Percentiles rank a stretch among this genome's conserved stretches.
These are phyloP conservation scores for Leccinellum luteum DNA, from an alignment of 768 basidiomycete genomes.

Conservation along the genomic window DNA sequence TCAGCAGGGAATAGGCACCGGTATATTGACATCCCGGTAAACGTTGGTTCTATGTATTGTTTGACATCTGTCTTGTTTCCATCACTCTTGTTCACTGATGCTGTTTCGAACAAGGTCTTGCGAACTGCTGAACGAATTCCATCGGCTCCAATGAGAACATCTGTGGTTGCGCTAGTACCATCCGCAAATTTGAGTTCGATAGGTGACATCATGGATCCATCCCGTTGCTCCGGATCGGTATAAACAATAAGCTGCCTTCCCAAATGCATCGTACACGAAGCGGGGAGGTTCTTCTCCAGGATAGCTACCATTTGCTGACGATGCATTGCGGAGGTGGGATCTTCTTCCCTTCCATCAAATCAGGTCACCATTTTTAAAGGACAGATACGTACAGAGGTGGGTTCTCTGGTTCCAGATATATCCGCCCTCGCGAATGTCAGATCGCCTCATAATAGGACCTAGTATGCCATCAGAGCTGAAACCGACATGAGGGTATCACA, in stretches of 20 bases:
- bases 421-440: conserved; percentile 34
- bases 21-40: conserved; percentile 42
- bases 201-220: conserved; percentile 26
- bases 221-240: conserved; percentile 1
- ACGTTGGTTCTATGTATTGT: conserved; percentile 29
- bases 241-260: conserved; percentile 21
- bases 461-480: background rate
- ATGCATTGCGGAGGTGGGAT: conserved; percentile 13
- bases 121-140: conserved; percentile 37
- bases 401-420: conserved; percentile 26
- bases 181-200: conserved; percentile 16
- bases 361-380: background rate
- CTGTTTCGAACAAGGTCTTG: conserved; percentile 20
- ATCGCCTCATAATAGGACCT: conserved; percentile 10
- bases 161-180: conserved; percentile 28
- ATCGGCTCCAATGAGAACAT: conserved; percentile 47
- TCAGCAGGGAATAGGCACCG: conserved; percentile 36
- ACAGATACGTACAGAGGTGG: conserved; percentile 15
- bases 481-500: background rate
- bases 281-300: conserved; percentile 18
- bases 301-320: conserved; percentile 21
- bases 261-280: conserved; percentile 13
- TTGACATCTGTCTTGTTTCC: conserved; percentile 1
- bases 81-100: background rate
- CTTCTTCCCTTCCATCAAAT: conserved; percentile 4